Conservation (phyloP, 306 rosid genomes). For the Bauhinia variegata region DNA sequence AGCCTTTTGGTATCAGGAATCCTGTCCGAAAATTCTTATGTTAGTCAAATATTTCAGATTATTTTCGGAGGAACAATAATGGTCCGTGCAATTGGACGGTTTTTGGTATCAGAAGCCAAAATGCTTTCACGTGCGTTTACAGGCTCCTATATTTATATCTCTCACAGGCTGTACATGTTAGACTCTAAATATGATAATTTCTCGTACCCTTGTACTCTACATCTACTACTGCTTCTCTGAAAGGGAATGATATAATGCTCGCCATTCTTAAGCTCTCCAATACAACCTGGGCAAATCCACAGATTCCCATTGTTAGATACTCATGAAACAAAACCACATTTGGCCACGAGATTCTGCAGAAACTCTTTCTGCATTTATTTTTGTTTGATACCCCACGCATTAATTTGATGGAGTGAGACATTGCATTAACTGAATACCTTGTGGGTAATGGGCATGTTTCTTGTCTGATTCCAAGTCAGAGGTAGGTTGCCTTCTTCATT, state of each 20-base stretch:
- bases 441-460: constrained; percentile 66
- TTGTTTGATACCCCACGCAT: background rate
- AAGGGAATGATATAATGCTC: constrained; percentile 84
- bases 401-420: constrained; percentile 14
- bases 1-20: constrained; percentile 86
- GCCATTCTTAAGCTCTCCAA: constrained; percentile 91
- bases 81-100: too few relatives aligned
- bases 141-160: too few relatives aligned
- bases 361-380: too few relatives aligned
- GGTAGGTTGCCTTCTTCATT: constrained; percentile 52
- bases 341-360: background rate
- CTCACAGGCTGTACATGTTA: too few relatives aligned
- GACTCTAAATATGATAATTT: too few relatives aligned
- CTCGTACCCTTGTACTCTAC: constrained; percentile 85
- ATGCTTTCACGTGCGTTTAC: too few relatives aligned
- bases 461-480: constrained; percentile 75
- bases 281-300: constrained; percentile 61
- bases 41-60: too few relatives aligned
- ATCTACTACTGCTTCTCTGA: constrained; percentile 90
- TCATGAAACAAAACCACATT: constrained; percentile 17
- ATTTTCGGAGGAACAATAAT: too few relatives aligned
- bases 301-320: constrained; percentile 30
- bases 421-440: constrained; percentile 54
- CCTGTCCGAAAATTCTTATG: constrained; percentile 56
- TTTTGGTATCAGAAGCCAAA: too few relatives aligned